Evolutionary conservation across 2,329 filamentous ascomycete species (phyloP), one percentile per base, ranked within the genome.

Genomic region (Penicillium sp.): DNA sequence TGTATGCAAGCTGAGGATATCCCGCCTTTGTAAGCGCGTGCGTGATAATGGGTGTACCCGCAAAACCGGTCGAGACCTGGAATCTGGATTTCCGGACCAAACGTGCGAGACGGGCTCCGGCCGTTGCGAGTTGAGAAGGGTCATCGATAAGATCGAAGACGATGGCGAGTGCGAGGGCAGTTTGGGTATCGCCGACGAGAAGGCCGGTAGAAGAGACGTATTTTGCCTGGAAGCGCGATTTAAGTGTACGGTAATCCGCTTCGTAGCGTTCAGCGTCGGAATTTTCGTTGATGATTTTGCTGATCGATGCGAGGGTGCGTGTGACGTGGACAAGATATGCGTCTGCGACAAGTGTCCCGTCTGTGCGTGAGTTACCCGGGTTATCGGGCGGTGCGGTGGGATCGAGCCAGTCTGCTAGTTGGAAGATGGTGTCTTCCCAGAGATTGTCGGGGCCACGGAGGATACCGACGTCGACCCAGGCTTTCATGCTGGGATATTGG

Each of bases 51-150:
- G 68, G 65, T 3, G 72, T 74, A 1, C 72, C 72, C 0, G 62
- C 74, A 31, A 77, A 77, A 0, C 75, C 74, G 3, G 73, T 77
- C 0, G 67, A 62, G 7, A 77, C 70, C 31, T 64, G 65, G 62
- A 71, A 74, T 21, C 67, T 59, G 10, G 63, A 55, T 21, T 70
- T 58, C n/a, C 70, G 65, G 2, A 67, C 61, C 9, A 47, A n/a
- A 7, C 46, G 29, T 1, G 50, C 29, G 14, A 58, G 42, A 25
- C 55, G 39, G 10, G 44, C 19, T 1, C 44, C 55, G 1, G 55
- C 37, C 25, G 42, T 19, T 11, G 31, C 14, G 5, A 68, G 57
- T 14, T 68, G 55, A 21, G 16, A 80, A 76, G 27, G 82, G 66
- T 27, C 76, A 71, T 25, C 68, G 50, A 61, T 26, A 4, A 58